Conservation (phyloP, 2,329 filamentous ascomycete genomes). For the Fusarium goolgardi region DNA sequence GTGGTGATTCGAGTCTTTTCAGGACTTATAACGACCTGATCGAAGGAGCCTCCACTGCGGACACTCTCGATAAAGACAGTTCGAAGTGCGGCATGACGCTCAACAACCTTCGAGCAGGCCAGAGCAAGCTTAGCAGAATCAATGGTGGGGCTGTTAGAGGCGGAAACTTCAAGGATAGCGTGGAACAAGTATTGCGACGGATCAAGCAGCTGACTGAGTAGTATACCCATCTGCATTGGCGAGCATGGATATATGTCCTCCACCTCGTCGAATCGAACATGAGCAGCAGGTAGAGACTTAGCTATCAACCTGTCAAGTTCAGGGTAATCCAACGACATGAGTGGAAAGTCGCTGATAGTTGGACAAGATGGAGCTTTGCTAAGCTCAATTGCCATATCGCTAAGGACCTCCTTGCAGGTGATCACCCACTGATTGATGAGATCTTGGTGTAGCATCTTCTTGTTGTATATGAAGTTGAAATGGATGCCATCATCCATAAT, state of each 20-base stretch:
- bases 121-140: slow-evolving; percentile 13
- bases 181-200: slow-evolving; percentile 36
- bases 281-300: slow-evolving; percentile 34
- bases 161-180: slow-evolving; percentile 27
- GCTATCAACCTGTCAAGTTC: slow-evolving; percentile 44
- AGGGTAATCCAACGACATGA: slow-evolving; percentile 48
- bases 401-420: slow-evolving; percentile 19
- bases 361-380: slow-evolving; percentile 27
- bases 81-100: slow-evolving; percentile 48
- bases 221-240: slow-evolving; percentile 53
- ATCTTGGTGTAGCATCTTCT: slow-evolving; percentile 27
- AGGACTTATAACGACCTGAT: slow-evolving; percentile 47
- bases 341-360: slow-evolving; percentile 52
- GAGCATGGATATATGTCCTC: slow-evolving; percentile 55
- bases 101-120: slow-evolving; percentile 40
- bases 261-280: slow-evolving; percentile 36
- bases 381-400: slow-evolving; percentile 15
- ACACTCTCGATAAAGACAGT: slow-evolving; percentile 51
- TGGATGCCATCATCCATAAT: background rate
- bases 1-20: background rate
- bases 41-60: slow-evolving; percentile 36
- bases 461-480: slow-evolving; percentile 30
- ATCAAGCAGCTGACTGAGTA: slow-evolving; percentile 50
- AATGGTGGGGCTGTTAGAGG: background rate
- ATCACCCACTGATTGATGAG: slow-evolving; percentile 27